phyloP scores from a whole-genome alignment of 2,329 filamentous ascomycete species.

The Capronia coronata region DNA sequence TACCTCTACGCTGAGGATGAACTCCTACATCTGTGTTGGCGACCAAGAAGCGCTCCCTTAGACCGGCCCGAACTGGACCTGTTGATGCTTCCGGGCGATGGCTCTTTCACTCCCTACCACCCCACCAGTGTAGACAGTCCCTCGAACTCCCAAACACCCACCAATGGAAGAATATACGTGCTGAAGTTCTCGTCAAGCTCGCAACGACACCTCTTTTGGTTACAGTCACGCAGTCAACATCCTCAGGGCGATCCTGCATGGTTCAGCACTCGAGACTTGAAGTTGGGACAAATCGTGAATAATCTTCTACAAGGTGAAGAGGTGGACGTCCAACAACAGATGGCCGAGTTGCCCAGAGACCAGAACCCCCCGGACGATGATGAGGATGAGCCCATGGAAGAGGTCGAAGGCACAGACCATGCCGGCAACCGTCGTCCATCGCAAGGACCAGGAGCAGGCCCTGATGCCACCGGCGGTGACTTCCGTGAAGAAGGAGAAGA shows the following conservation, averaged over 20 bases:
- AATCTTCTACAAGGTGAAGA: conserved; percentile 80
- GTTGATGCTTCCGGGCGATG: conserved; percentile 87
- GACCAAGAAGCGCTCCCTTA: conserved; percentile 64
- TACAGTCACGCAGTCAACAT: conserved; percentile 84
- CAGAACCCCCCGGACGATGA: conserved; percentile 55
- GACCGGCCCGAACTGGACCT: conserved; percentile 77
- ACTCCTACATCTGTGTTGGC: conserved; percentile 95
- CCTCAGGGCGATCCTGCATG: conserved; percentile 62
- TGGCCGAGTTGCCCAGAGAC: conserved; percentile 54
- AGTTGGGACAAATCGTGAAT: conserved; percentile 83
- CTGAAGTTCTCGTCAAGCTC: conserved; percentile 92
- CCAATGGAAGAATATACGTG: conserved; percentile 82
- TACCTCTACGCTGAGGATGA: conserved; percentile 94
- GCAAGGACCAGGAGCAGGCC: conserved; percentile 67
- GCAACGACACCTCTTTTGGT: conserved; percentile 88
- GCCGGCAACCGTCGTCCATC: conserved; percentile 52
- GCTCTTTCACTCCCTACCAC: conserved; percentile 77
- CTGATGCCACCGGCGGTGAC: conserved; percentile 84
- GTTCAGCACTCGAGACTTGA: conserved; percentile 79
- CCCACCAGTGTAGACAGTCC: conserved; percentile 51
- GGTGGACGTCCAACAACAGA: conserved; percentile 67
- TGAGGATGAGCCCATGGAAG: conserved; percentile 70
- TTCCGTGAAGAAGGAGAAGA: conserved; percentile 82
- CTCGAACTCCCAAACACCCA: conserved; percentile 56
- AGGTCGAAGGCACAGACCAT: conserved; percentile 59